Conservation (phyloP, 768 basidiomycete species). For the Suillus discolor region DNA sequence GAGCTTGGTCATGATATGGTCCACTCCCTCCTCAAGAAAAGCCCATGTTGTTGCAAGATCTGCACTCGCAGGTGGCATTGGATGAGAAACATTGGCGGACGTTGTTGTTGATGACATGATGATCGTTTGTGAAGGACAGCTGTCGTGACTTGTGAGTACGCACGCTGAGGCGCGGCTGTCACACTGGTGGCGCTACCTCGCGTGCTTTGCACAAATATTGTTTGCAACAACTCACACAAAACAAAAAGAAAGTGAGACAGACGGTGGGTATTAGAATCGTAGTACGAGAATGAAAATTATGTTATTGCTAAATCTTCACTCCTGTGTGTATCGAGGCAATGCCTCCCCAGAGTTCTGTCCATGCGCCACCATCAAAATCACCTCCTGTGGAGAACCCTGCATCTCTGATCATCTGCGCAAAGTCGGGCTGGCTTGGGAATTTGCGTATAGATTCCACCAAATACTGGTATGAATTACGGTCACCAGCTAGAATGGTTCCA, state of each 20-base stretch:
- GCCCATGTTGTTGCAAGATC: constrained; percentile 87
- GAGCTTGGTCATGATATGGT: constrained; percentile 91
- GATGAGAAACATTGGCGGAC: constrained; percentile 34
- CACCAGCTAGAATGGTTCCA: constrained; percentile 95
- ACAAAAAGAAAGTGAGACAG: background rate
- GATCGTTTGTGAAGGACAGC: constrained; percentile 26
- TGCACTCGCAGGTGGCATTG: constrained; percentile 67
- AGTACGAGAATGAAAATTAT: constrained; percentile 4
- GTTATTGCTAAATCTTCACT: constrained; percentile 64
- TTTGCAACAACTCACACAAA: background rate
- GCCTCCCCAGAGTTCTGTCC: constrained; percentile 85
- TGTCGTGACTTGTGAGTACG: constrained; percentile 12
- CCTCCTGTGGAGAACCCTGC: constrained; percentile 80
- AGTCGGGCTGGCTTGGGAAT: constrained; percentile 87
- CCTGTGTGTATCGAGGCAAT: constrained; percentile 85
- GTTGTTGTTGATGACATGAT: constrained; percentile 39
- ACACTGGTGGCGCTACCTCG: constrained; percentile 28
- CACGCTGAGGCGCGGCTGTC: constrained; percentile 20
- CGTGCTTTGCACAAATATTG: constrained; percentile 10
- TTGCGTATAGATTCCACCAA: constrained; percentile 95
- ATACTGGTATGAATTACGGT: constrained; percentile 95
- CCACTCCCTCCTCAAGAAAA: constrained; percentile 83
- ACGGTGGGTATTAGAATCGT: background rate
- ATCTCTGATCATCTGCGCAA: constrained; percentile 85
- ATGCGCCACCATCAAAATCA: constrained; percentile 80